These are phyloP conservation scores for Trichoderma harzianum DNA, from an alignment of 2,329 filamentous ascomycete genomes.

Conservation along the genomic window DNA sequence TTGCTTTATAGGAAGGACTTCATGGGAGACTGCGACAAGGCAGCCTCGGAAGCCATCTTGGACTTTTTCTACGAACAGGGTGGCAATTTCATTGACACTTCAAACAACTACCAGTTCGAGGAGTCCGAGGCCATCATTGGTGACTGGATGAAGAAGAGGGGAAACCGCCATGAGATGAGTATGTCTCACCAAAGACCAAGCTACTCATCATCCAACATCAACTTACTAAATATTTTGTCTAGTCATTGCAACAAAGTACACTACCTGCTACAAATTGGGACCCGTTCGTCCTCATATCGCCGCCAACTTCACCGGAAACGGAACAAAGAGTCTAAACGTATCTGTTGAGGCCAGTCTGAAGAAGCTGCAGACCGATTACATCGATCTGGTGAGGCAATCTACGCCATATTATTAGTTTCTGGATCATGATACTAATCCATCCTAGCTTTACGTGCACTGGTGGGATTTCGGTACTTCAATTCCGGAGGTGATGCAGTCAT, in stretches of 20 bases:
- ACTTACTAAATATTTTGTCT: neutral
- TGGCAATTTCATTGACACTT: conserved; percentile 72
- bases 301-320: conserved; percentile 57
- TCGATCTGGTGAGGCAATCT: conserved; percentile 53
- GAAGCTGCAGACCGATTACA: conserved; percentile 65
- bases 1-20: conserved; percentile 41
- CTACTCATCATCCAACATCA: neutral
- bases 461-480: conserved; percentile 68
- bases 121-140: conserved; percentile 66
- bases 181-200: conserved; percentile 22
- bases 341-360: conserved; percentile 55
- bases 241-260: conserved; percentile 69
- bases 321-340: conserved; percentile 56
- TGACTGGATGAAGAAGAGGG: conserved; percentile 64
- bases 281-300: conserved; percentile 41
- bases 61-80: conserved; percentile 60
- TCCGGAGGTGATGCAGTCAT: conserved; percentile 64
- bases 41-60: conserved; percentile 59
- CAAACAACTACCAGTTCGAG: conserved; percentile 64
- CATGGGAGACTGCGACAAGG: conserved; percentile 64
- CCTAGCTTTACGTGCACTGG: conserved; percentile 58
- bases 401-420: rapidly evolving
- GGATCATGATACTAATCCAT: neutral
- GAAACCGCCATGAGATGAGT: conserved; percentile 64
- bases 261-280: conserved; percentile 53